Base-by-base conservation (phyloP, 495 filamentous ascomycete species). In the Neurospora sp. region DNA sequence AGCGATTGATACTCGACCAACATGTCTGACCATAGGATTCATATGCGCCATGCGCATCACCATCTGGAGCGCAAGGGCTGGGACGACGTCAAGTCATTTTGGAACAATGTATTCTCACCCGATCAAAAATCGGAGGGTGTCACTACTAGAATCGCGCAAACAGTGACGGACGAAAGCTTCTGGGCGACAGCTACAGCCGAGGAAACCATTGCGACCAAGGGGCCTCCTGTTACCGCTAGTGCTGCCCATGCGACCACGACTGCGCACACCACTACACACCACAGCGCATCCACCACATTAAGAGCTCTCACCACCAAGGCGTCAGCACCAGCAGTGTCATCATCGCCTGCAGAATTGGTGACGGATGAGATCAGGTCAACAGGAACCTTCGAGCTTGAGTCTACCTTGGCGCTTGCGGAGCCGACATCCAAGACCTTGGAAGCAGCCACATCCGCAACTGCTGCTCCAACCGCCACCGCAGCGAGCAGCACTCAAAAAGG, bases 401-500 rank as follows among this genome's bases (percentile, higher is more conserved):
- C 70, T 44, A 72, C 72, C 31, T 38, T 70, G 10, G 71, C 77
- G 10, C 42, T 73, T 68, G 73, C 78, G 4, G 53, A 77, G 22
- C 69, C 76, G 2, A 73, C 73, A 18, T 75, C 78, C 8, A 73
- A 75, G 22, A 31, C 74, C 8, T 42, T 72, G 27, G 68, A 74
- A 31, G 73, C 75, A 18, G 14, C 65, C 35, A 45, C 39, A 22
- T 20, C 45, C 16, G 69, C 72, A 39, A 71, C 69, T 69, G 45
- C 70, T 31, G 68, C 72, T 42, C 71, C 71, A 16, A 77, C 78
- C 8, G 70, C 74, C 70, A 73, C 75, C 7, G 75, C 81, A 9
- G 39, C 76, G 39, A 77, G 74, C 39, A 76, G 79, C 39, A 76
- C 77, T 40, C 75, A 72, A 41, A 70, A 75, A 27, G 82, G 72